Conservation (phyloP, 2,329 filamentous ascomycete genomes). For the Diplodia sapinea region DNA sequence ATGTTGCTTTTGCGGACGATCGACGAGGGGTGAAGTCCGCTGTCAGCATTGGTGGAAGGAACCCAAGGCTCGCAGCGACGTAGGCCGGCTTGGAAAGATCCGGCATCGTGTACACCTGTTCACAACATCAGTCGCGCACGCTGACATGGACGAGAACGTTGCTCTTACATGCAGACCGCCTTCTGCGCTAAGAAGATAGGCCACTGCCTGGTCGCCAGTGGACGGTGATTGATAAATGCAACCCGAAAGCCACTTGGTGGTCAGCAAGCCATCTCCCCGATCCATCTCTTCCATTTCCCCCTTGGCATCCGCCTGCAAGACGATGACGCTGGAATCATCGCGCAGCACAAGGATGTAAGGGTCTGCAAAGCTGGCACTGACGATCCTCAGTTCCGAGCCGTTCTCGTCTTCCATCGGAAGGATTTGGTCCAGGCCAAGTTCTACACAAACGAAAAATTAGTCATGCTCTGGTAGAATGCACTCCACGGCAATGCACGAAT, state of each 20-base stretch:
- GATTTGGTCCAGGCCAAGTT: constrained; percentile 87
- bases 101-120: constrained; percentile 77
- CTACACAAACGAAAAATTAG: constrained; percentile 51
- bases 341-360: constrained; percentile 83
- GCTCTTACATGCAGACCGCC: constrained; percentile 74
- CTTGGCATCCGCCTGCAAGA: constrained; percentile 79
- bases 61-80: constrained; percentile 75
- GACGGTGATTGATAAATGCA: constrained; percentile 76
- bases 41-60: constrained; percentile 77
- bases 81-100: constrained; percentile 75
- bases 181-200: constrained; percentile 78
- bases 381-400: constrained; percentile 76
- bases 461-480: background rate
- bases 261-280: constrained; percentile 62
- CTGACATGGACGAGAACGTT: background rate
- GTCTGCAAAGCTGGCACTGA: constrained; percentile 83
- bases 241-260: constrained; percentile 79
- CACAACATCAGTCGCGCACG: background rate
- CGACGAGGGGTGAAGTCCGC: constrained; percentile 72
- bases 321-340: constrained; percentile 79
- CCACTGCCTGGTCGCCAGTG: constrained; percentile 62
- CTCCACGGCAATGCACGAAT: constrained; percentile 7
- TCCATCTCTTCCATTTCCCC: constrained; percentile 86
- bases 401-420: constrained; percentile 92
- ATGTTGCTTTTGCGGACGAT: constrained; percentile 71